Conservation (phyloP, 2,329 filamentous ascomycete species). For the Leptographium radiaticola region DNA sequence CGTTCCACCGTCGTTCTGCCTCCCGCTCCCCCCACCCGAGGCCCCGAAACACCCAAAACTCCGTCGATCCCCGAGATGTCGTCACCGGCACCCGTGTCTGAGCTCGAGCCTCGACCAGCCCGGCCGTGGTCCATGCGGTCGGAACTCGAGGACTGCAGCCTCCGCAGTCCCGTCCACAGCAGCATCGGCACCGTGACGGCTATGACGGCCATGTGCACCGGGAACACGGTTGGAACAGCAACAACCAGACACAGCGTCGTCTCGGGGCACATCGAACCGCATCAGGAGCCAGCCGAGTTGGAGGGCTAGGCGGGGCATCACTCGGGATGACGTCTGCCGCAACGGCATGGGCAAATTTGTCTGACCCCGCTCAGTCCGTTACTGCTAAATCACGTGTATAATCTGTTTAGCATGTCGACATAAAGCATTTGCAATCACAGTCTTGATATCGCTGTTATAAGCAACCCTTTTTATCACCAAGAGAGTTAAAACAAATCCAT, state of each 20-base stretch:
- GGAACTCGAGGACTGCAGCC: slow-evolving; percentile 8
- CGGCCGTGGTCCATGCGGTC: slow-evolving; percentile 13
- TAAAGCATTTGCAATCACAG: too few species aligned
- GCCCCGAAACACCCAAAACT: not conserved
- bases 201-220: not conserved
- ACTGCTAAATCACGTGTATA: too few species aligned
- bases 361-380: too few species aligned
- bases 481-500: too few species aligned
- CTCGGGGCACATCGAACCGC: too few species aligned
- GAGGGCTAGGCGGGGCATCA: too few species aligned
- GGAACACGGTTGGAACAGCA: not conserved
- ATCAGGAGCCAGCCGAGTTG: too few species aligned
- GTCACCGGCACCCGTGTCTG: not conserved
- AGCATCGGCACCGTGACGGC: not conserved
- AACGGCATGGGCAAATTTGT: too few species aligned
- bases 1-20: not conserved
- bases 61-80: not conserved
- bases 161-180: not conserved
- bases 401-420: too few species aligned
- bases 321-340: too few species aligned
- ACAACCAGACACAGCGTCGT: too few species aligned
- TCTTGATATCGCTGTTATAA: too few species aligned
- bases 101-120: slow-evolving; percentile 9
- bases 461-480: not conserved
- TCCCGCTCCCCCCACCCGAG: not conserved